These are phyloP conservation scores for Phytophthora megakarya DNA, from an alignment of 352 stramenopile genomes.

Conservation along the genomic window DNA sequence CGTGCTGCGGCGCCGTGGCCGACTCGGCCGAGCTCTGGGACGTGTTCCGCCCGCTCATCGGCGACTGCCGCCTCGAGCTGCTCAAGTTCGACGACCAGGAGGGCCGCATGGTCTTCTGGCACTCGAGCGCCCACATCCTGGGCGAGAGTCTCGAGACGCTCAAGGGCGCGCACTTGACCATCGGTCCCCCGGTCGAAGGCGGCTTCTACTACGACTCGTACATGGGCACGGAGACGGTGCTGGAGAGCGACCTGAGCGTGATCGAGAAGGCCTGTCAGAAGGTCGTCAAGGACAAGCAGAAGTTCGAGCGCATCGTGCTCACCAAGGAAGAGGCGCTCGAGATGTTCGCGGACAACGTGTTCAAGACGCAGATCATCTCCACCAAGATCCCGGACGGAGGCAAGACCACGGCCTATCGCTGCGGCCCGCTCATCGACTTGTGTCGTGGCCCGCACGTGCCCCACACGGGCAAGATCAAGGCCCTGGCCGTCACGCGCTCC, in stretches of 20 bases:
- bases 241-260: slow-evolving; percentile 83
- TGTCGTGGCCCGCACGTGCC: slow-evolving; percentile 97
- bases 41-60: slow-evolving; percentile 96
- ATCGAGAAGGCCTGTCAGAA: slow-evolving; percentile 93
- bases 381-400: slow-evolving; percentile 97
- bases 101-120: slow-evolving; percentile 97
- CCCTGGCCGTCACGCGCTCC: slow-evolving; percentile 94
- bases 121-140: slow-evolving; percentile 97
- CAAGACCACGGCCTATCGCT: slow-evolving; percentile 97
- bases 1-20: slow-evolving; percentile 58
- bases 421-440: slow-evolving; percentile 97
- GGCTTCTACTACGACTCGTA: slow-evolving; percentile 99
- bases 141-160: slow-evolving; percentile 96
- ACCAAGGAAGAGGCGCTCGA: slow-evolving; percentile 98
- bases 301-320: slow-evolving; percentile 98
- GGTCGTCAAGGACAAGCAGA: slow-evolving; percentile 97
- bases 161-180: slow-evolving; percentile 97
- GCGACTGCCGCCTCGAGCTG: slow-evolving; percentile 95
- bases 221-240: slow-evolving; percentile 91
- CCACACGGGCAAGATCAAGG: slow-evolving; percentile 96
- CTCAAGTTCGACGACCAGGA: slow-evolving; percentile 98
- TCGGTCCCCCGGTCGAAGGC: slow-evolving; percentile 93
- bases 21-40: slow-evolving; percentile 94
- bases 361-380: slow-evolving; percentile 97
- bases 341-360: slow-evolving; percentile 99